A percentile compares a stretch with the other conserved stretches of the same genome.
These are phyloP conservation scores for Dryas alaskensis DNA, from an alignment of 306 rosid species.

Conservation along the genomic window DNA sequence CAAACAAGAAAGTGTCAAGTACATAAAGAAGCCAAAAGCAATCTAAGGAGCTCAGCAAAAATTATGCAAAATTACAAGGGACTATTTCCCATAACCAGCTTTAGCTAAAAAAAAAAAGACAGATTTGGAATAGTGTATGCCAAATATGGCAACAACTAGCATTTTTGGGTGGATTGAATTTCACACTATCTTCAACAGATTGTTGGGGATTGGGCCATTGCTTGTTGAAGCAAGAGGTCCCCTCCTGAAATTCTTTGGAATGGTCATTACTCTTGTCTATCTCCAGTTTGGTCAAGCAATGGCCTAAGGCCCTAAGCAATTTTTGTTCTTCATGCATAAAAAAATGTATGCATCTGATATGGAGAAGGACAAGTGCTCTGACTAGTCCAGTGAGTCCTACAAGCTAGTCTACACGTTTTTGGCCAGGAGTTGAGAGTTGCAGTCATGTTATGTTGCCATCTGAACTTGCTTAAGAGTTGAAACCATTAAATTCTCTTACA, in stretches of 20 bases:
- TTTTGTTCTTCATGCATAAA: neutral
- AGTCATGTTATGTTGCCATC: neutral
- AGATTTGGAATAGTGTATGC: neutral
- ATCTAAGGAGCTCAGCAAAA: too few species aligned
- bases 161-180: conserved; percentile 9
- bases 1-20: too few species aligned
- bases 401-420: neutral
- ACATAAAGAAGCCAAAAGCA: too few species aligned
- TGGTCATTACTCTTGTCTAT: neutral
- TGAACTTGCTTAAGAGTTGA: neutral
- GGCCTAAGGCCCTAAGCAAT: too few species aligned
- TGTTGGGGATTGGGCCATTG: neutral
- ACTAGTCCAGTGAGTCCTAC: neutral
- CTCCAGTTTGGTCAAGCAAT: neutral
- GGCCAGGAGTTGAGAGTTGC: too few species aligned
- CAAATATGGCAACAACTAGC: neutral
- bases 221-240: neutral
- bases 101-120: too few species aligned
- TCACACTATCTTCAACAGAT: neutral
- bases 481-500: neutral
- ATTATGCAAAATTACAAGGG: too few species aligned
- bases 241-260: neutral
- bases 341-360: neutral
- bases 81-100: too few species aligned
- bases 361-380: conserved; percentile 8